Evolutionary conservation across 2,329 filamentous ascomycete species (phyloP).

Genomic region (Cytospora piceicola): DNA sequence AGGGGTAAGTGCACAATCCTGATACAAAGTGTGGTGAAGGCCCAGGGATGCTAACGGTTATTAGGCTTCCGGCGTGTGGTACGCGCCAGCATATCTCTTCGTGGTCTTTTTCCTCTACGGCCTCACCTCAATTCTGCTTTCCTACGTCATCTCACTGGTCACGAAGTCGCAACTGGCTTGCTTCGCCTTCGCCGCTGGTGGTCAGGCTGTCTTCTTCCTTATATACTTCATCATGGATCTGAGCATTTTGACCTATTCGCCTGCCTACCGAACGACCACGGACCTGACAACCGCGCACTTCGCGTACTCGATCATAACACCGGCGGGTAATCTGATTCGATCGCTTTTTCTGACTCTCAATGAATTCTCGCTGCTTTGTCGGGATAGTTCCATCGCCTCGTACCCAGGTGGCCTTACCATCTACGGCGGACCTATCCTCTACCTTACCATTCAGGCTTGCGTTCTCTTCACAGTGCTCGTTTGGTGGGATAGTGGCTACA

Average conservation of each 20-base stretch:
- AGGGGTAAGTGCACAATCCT: slow-evolving; percentile 14
- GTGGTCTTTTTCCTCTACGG: slow-evolving; percentile 81
- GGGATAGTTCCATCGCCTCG: slow-evolving; percentile 62
- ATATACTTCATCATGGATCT: slow-evolving; percentile 74
- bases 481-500: slow-evolving; percentile 78
- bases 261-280: slow-evolving; percentile 68
- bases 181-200: slow-evolving; percentile 73
- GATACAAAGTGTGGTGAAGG: neutral
- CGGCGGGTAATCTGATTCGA: slow-evolving; percentile 75
- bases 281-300: slow-evolving; percentile 74
- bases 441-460: slow-evolving; percentile 74
- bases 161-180: slow-evolving; percentile 29
- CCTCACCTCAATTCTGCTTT: slow-evolving; percentile 72
- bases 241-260: slow-evolving; percentile 73
- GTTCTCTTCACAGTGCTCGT: slow-evolving; percentile 73
- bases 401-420: slow-evolving; percentile 73
- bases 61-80: slow-evolving; percentile 65
- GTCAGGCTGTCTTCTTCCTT: slow-evolving; percentile 73
- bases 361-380: slow-evolving; percentile 79
- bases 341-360: slow-evolving; percentile 80
- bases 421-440: slow-evolving; percentile 85
- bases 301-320: slow-evolving; percentile 72
- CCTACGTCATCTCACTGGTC: slow-evolving; percentile 82
- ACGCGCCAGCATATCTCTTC: slow-evolving; percentile 79
- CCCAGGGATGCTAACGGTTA: neutral